A percentile compares a stretch with the other conserved stretches of the same genome.
These are phyloP conservation scores for Suillus subaureus DNA, from an alignment of 768 basidiomycete genomes.

Conservation along the genomic window DNA sequence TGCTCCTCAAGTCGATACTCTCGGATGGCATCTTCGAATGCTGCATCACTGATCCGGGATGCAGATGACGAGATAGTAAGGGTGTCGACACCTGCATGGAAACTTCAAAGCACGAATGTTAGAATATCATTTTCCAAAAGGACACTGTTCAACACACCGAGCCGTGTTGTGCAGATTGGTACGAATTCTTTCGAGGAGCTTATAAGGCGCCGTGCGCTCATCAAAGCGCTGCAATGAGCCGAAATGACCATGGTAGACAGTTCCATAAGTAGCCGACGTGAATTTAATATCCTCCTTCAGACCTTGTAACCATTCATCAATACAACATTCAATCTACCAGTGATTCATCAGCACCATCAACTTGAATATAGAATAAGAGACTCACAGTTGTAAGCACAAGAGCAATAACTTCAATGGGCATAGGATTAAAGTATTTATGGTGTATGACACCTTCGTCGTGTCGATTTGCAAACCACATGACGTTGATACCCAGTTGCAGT, in stretches of 20 bases:
- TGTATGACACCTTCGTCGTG: constrained; percentile 28
- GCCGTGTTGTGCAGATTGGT: background rate
- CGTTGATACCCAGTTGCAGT: constrained; percentile 28
- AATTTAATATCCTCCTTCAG: constrained; percentile 12
- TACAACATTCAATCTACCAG: constrained; percentile 18
- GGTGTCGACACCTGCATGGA: constrained; percentile 8
- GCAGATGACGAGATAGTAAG: background rate
- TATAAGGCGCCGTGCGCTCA: background rate
- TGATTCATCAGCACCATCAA: background rate
- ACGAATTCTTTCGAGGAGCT: background rate
- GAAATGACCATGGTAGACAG: constrained; percentile 12
- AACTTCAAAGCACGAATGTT: constrained; percentile 2
- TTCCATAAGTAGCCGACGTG: constrained; percentile 9
- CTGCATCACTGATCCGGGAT: background rate
- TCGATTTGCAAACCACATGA: constrained; percentile 29
- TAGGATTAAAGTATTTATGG: constrained; percentile 25
- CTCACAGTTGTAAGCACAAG: constrained; percentile 9
- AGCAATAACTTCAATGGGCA: constrained; percentile 10
- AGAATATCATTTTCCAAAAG: background rate
- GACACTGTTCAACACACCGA: background rate
- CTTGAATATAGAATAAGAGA: background rate
- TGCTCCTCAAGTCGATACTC: constrained; percentile 4
- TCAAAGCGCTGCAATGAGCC: background rate
- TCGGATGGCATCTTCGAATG: background rate
- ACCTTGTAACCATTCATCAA: constrained; percentile 14